phyloP scores from a whole-genome alignment of 495 filamentous ascomycete species.

The Peziza echinospora region DNA sequence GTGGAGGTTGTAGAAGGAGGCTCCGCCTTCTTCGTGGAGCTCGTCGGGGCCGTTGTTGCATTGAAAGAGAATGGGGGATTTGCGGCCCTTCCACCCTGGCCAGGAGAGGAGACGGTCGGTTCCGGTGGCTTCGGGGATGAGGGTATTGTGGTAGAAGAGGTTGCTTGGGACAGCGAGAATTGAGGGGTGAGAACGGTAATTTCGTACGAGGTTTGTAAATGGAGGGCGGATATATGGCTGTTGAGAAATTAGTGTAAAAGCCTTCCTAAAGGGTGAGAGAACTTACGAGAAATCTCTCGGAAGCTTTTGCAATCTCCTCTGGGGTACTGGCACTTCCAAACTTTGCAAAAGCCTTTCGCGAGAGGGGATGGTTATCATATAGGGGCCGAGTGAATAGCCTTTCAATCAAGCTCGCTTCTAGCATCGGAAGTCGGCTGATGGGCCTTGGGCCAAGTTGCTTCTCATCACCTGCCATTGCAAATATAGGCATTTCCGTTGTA shows the following conservation, averaged over 20 bases:
- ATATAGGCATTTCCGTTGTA: conserved; percentile 21
- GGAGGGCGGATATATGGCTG: conserved; percentile 26
- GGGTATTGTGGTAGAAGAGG: conserved; percentile 33
- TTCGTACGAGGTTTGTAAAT: conserved; percentile 34
- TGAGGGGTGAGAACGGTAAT: conserved; percentile 36
- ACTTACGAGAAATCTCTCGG: conserved; percentile 10
- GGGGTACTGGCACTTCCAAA: not conserved
- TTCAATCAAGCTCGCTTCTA: conserved; percentile 30
- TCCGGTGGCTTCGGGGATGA: conserved; percentile 26
- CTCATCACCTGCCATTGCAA: conserved; percentile 37
- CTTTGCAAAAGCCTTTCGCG: conserved; percentile 12
- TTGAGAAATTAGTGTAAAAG: conserved; percentile 8
- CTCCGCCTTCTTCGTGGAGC: conserved; percentile 27
- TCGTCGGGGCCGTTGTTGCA: conserved; percentile 27
- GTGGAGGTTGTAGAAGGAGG: conserved; percentile 31
- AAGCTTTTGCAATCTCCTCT: conserved; percentile 14
- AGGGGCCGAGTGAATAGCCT: conserved; percentile 26
- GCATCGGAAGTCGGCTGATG: conserved; percentile 20
- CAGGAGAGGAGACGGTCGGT: conserved; percentile 22
- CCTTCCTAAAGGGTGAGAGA: not conserved
- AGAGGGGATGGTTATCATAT: conserved; percentile 30
- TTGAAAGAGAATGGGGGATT: conserved; percentile 31
- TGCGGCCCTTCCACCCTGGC: conserved; percentile 27
- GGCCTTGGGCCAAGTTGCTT: conserved; percentile 32
- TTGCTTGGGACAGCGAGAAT: conserved; percentile 32